phyloP scores from a whole-genome alignment of 2,329 filamentous ascomycete species.

The Xylariaceae sp. region DNA sequence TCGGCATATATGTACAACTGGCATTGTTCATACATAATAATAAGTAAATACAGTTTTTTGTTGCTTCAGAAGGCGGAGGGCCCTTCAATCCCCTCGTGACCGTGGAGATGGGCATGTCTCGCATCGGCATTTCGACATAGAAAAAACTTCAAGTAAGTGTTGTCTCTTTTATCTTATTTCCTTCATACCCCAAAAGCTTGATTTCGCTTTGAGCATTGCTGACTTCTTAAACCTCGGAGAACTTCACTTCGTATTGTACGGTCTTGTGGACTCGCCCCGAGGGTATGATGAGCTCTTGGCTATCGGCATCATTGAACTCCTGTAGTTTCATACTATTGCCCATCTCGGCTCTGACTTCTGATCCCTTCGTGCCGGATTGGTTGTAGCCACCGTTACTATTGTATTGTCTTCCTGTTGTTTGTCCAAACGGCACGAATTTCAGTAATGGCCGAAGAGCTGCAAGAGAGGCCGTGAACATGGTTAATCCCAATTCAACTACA shows the following conservation, averaged over 20 bases:
- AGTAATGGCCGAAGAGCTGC: constrained; percentile 19
- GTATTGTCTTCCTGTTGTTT: constrained; percentile 15
- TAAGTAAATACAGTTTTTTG: constrained; percentile 16
- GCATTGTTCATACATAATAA: constrained; percentile 17
- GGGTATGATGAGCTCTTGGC: constrained; percentile 21
- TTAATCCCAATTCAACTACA: constrained; percentile 19
- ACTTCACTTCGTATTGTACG: constrained; percentile 22
- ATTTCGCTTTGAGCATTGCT: neutral
- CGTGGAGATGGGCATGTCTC: constrained; percentile 7
- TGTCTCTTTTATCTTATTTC: neutral
- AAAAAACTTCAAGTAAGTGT: constrained; percentile 9
- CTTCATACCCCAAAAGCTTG: neutral
- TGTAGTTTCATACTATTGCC: constrained; percentile 20
- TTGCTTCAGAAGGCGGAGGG: neutral
- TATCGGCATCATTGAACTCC: constrained; percentile 20
- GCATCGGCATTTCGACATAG: no score
- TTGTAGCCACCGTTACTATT: constrained; percentile 6
- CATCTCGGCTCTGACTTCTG: constrained; percentile 17
- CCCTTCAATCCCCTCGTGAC: neutral
- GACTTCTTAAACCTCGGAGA: constrained; percentile 11
- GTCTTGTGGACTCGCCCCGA: constrained; percentile 19
- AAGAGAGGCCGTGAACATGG: constrained; percentile 18
- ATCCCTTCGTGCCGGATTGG: constrained; percentile 12
- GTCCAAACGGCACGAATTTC: constrained; percentile 17
- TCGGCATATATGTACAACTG: neutral